Evolutionary conservation across 1,284 basidiomycete species (phyloP), one percentile per base, ranked within the genome.

Genomic region (Puccinia polysora): DNA sequence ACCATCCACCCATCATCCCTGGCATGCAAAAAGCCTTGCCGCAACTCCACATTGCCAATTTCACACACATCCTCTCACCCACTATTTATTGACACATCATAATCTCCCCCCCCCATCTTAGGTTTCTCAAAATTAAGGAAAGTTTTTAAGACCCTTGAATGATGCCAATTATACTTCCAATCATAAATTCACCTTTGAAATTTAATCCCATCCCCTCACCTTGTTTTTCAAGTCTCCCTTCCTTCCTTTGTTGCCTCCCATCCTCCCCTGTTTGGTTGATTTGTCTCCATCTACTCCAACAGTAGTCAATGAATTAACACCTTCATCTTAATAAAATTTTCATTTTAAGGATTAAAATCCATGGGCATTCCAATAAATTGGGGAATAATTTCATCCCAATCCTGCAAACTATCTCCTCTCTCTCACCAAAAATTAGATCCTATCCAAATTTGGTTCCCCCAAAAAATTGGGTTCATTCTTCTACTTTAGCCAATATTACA

Each of bases 271-370:
- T 30, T 0, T 8, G 4, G 32, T 15, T 56, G 45, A 64, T 23
- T 25, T 12, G n/a, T n/a, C n/a, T 49, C 12, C 30, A 15, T 34
- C 15, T 34, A 20, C 12, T n/a, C 77, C n/a, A n/a, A 91, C 89
- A 75, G 85, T 97, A 78, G 95, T 95, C 20, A 97, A 97, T 81
- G 95, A 97, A 81, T 83, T 98, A 56, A 97, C 94, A 5, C 95
- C 95, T 0, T 95, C 91, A 0, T 94, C 94, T 4, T 90, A 88
- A 75, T 94, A 95, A 81, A 92, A 95, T 80, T 95, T 95, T 84
- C 97, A 98, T 81, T 98, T 98, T 84, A 98, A 98, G 81, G 95
- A 97, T 80, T 98, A 98, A 79, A 93, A 94, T 0, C 94, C 95
- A 0, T 96, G 90, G 89, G 91, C 97, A 2, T 98, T 98, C 81